Conservation (phyloP, 139 green algal species). For the Mesotaenium endlicherianum region DNA sequence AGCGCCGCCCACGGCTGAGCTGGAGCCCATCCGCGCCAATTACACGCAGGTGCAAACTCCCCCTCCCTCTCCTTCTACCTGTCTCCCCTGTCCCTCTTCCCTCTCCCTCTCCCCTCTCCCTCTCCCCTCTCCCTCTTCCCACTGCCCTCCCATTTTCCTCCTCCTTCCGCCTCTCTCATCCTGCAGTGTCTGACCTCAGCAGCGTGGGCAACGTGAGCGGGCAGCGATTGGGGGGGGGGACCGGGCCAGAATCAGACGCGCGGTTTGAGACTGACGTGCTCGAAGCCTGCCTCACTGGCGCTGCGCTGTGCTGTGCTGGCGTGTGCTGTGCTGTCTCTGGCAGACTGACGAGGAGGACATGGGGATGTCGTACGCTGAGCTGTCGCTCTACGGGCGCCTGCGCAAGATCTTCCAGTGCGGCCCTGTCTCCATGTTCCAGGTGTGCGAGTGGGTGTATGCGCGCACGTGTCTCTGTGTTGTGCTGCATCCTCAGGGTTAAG, state of each 20-base stretch:
- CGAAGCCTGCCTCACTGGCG: too few relatives aligned
- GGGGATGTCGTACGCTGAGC: slow-evolving; percentile 82
- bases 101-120: neutral
- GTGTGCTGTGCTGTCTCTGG: neutral
- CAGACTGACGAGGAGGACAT: slow-evolving; percentile 63
- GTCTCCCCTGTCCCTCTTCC: neutral
- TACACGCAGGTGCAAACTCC: slow-evolving; percentile 56
- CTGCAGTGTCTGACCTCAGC: too few relatives aligned
- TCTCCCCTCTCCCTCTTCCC: neutral
- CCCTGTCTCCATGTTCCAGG: slow-evolving; percentile 85
- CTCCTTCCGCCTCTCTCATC: neutral
- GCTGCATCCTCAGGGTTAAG: too few relatives aligned
- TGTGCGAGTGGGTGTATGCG: too few relatives aligned
- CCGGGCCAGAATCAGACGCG: too few relatives aligned
- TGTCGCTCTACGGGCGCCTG: slow-evolving; percentile 84
- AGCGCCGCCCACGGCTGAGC: slow-evolving; percentile 88
- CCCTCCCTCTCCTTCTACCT: neutral
- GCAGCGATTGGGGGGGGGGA: too few relatives aligned
- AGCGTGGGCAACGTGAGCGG: too few relatives aligned
- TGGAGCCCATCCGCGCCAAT: slow-evolving; percentile 76
- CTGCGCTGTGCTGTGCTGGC: too few relatives aligned
- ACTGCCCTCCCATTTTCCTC: neutral
- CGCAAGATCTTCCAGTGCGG: slow-evolving; percentile 83
- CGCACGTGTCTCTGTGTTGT: too few relatives aligned
- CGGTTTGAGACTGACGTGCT: too few relatives aligned